Base-by-base conservation (phyloP, 2,329 filamentous ascomycete species). In the Pyrenophora teres region DNA sequence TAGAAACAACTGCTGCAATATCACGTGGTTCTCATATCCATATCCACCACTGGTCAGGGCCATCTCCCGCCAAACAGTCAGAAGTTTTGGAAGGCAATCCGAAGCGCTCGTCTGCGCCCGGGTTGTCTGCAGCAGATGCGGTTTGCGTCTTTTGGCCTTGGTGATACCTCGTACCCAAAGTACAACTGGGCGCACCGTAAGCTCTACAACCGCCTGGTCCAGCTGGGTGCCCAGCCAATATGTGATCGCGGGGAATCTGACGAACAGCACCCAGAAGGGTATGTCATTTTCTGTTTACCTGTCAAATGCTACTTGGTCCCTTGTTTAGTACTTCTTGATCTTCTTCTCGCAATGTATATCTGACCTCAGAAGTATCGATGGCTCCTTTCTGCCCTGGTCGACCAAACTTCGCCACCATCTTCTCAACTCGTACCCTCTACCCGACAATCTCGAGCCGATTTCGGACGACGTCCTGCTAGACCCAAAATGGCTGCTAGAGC, bases 151-250 rank as follows among this genome's bases (percentile, higher is more conserved):
- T 96, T 97, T 78, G 94, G 94, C 0, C 81, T 97, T 1, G 94
- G 94, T 0, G 94, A 99, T 74, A 96, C 89, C 67, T 96, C 92
- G 1, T 99, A 99, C 79, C 82, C 88, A 49, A 93, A 95, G 87
- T 96, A 91, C 75, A 99, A 99, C 76, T 96, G 90, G 85, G 92
- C 93, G 15, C 89, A 89, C 39, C 84, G 92, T 42, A 96, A 97
- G 74, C 80, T 99, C 39, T 86, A 92, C 65, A 93, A 92, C 63
- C 85, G 94, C 13, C 78, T 99, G 30, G 73, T 87, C 32, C 92
- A 96, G 70, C 83, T 99, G 0, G 93, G 93, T 1, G 94, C 90
- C 2, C 80, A 80, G 36, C 83, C 90, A 40, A 84, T 94, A 56
- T 88, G 89, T 64, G 84, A 87, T 35, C 80, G 87, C 32, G 94